Evolutionary conservation across 345 rosid genomes (phyloP).

Genomic region (Clausena lansium): DNA sequence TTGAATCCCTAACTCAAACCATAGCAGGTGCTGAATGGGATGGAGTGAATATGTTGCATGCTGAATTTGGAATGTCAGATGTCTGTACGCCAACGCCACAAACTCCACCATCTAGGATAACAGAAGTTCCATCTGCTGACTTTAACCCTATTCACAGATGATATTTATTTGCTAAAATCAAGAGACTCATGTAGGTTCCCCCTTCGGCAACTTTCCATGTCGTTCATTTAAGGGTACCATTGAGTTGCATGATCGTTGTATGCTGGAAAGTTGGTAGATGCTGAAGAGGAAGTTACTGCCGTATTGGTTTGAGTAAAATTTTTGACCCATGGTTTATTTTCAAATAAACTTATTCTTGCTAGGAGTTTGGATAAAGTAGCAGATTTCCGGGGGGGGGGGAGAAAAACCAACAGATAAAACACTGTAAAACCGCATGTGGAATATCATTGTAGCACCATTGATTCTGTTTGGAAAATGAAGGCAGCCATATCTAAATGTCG

Average conservation of each 20-base stretch:
- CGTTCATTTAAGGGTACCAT: neutral
- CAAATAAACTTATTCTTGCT: neutral
- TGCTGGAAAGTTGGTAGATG: neutral
- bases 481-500: neutral
- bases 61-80: conserved; percentile 61
- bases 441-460: neutral
- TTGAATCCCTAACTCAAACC: conserved; percentile 45
- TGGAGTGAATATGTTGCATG: conserved; percentile 35
- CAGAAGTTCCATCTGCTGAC: conserved; percentile 38
- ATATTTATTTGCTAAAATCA: conserved; percentile 10
- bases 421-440: neutral
- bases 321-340: conserved; percentile 2
- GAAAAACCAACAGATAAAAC: neutral
- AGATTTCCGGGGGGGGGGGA: neutral
- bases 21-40: conserved; percentile 69
- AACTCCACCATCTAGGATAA: conserved; percentile 43
- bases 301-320: conserved; percentile 1
- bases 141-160: conserved; percentile 40
- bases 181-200: neutral
- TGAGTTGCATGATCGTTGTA: neutral
- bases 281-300: neutral
- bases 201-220: neutral
- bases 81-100: conserved; percentile 47
- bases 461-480: conserved; percentile 4
- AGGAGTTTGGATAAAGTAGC: neutral